Evolutionary conservation across 305 asterid species (phyloP).

Genomic region (Vinca major): DNA sequence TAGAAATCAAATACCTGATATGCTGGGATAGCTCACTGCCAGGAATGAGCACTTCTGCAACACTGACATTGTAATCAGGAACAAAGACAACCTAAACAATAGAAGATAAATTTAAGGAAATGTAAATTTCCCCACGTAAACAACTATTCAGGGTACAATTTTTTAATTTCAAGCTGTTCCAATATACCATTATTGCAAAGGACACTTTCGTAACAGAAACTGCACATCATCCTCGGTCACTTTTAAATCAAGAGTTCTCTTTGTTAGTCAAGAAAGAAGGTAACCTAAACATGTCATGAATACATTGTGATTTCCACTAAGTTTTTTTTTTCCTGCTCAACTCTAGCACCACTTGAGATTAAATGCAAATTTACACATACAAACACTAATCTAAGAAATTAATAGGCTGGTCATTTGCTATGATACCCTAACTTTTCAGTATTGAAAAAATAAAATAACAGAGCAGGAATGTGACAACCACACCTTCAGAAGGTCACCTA

Average conservation of each 20-base stretch:
- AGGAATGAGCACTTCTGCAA: conserved; percentile 64
- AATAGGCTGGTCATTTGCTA: background rate
- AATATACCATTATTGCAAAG: background rate
- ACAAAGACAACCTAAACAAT: conserved; percentile 42
- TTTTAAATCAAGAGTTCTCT: background rate
- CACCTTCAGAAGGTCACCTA: conserved; percentile 60
- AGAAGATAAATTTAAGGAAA: background rate
- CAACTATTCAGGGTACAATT: background rate
- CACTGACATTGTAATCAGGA: conserved; percentile 63
- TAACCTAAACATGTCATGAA: background rate
- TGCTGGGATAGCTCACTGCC: conserved; percentile 69
- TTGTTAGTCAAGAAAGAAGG: background rate
- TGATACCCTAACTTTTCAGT: background rate
- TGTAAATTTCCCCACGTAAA: background rate
- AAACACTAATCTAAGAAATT: background rate
- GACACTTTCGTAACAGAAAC: background rate
- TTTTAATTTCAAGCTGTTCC: too few species aligned
- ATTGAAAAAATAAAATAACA: background rate
- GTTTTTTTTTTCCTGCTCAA: background rate
- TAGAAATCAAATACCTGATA: conserved; percentile 36
- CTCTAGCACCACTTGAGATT: background rate
- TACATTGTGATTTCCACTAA: background rate
- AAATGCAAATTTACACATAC: too few species aligned
- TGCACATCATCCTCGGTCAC: background rate
- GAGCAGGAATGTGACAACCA: background rate